A percentile compares a stretch with the other conserved stretches of the same genome.
These are phyloP conservation scores for Fomitopsis betulina DNA, from an alignment of 1,284 basidiomycete genomes.

Conservation along the genomic window DNA sequence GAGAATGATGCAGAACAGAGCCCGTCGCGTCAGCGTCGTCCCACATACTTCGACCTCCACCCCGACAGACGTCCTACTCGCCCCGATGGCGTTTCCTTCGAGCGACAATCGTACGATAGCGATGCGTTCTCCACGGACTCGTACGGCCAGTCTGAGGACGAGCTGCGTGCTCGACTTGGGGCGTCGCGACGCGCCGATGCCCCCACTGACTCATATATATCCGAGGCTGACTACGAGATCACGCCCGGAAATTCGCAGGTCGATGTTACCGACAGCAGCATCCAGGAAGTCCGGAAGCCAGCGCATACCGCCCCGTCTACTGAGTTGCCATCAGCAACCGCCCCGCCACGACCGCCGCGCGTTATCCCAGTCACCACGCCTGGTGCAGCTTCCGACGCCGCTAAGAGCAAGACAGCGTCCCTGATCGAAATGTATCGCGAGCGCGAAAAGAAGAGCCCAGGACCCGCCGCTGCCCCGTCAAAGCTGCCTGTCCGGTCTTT, in stretches of 20 bases:
- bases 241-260: not conserved
- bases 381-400: conserved; percentile 10
- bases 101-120: conserved; percentile 23
- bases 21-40: conserved; percentile 24
- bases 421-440: conserved; percentile 82
- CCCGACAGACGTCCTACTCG: conserved; percentile 38
- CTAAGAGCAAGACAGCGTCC: conserved; percentile 58
- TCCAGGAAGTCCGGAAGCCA: not conserved
- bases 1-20: conserved; percentile 23
- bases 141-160: conserved; percentile 1
- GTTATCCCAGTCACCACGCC: conserved; percentile 6
- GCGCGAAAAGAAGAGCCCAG: conserved; percentile 40
- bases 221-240: conserved; percentile 10
- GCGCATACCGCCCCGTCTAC: not conserved
- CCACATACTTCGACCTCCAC: conserved; percentile 72
- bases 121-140: conserved; percentile 12
- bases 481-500: conserved; percentile 31
- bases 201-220: conserved; percentile 5
- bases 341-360: conserved; percentile 1
- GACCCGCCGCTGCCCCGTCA: conserved; percentile 26
- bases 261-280: not conserved
- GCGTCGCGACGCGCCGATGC: conserved; percentile 8
- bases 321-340: not conserved
- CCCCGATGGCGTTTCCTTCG: conserved; percentile 27
- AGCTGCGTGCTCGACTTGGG: not conserved